phyloP scores from a whole-genome alignment of 805 yeast species.

The Candida caryicola region DNA sequence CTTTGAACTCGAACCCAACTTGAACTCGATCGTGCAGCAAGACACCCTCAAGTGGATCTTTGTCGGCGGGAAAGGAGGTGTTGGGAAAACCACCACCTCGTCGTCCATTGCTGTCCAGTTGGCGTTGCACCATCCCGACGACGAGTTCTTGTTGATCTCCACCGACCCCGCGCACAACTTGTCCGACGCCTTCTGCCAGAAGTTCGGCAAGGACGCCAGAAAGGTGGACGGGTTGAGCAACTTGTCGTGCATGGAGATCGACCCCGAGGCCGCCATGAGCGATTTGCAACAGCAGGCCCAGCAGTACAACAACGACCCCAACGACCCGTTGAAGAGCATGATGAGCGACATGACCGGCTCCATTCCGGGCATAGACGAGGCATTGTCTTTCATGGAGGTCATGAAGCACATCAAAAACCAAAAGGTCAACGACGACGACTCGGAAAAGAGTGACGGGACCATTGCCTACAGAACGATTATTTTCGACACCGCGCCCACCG shows the following conservation, averaged over 20 bases:
- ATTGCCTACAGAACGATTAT: conserved; percentile 75
- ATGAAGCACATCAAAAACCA: conserved; percentile 91
- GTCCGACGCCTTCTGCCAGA: conserved; percentile 97
- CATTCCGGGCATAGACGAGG: conserved; percentile 98
- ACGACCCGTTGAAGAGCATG: conserved; percentile 65
- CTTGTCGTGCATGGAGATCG: conserved; percentile 97
- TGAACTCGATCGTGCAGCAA: conserved; percentile 59
- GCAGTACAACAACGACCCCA: conserved; percentile 51
- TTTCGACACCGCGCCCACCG: conserved; percentile 99
- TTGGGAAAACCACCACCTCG: conserved; percentile 97
- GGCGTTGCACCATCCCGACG: conserved; percentile 75
- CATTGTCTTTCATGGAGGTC: conserved; percentile 95
- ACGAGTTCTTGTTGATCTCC: conserved; percentile 83
- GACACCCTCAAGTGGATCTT: conserved; percentile 90
- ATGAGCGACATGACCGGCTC: conserved; percentile 91
- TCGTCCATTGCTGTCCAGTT: conserved; percentile 93
- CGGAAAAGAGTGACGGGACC: conserved; percentile 21
- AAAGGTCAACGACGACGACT: conserved; percentile 26
- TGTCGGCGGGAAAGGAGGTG: conserved; percentile 99
- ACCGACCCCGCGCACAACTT: conserved; percentile 99
- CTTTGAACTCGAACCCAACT: conserved; percentile 66
- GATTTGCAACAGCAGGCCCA: conserved; percentile 71
- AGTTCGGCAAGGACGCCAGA: conserved; percentile 95
- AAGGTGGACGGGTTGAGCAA: conserved; percentile 85
- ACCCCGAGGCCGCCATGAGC: conserved; percentile 89